phyloP scores from a whole-genome alignment of 2,329 filamentous ascomycete genomes.

The Arachnomyces sp. region DNA sequence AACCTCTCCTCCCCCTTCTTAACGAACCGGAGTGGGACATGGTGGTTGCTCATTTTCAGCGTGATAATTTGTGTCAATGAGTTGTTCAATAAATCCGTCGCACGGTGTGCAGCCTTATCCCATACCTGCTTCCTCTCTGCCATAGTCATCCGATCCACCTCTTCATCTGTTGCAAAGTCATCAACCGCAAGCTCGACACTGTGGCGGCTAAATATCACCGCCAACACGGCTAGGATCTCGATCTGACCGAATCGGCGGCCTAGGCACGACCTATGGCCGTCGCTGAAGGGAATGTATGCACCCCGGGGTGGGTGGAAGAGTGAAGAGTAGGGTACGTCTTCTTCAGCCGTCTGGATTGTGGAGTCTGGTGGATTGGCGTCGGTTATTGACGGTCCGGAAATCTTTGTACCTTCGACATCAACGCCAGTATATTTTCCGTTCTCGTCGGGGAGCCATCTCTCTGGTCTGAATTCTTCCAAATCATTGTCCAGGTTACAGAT shows the following conservation, averaged over 20 bases:
- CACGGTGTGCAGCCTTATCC: conserved; percentile 50
- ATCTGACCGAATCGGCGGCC: conserved; percentile 50
- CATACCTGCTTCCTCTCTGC: conserved; percentile 48
- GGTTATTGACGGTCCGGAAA: background rate
- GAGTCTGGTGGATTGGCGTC: conserved; percentile 45
- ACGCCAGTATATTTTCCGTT: conserved; percentile 10
- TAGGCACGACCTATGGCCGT: conserved; percentile 48
- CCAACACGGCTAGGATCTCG: conserved; percentile 47
- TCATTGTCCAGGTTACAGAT: conserved; percentile 40
- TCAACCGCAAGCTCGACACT: conserved; percentile 64
- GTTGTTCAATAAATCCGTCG: conserved; percentile 43
- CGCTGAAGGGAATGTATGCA: conserved; percentile 49
- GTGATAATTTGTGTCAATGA: conserved; percentile 59
- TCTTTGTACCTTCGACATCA: conserved; percentile 19
- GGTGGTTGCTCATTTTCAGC: conserved; percentile 56
- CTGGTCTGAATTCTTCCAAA: conserved; percentile 59
- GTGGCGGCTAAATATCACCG: conserved; percentile 47
- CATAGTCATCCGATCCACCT: conserved; percentile 45
- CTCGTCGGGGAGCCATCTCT: conserved; percentile 56
- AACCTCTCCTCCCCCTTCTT: conserved; percentile 64
- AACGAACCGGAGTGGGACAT: conserved; percentile 60
- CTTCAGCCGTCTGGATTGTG: conserved; percentile 51
- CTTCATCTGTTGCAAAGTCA: conserved; percentile 46
- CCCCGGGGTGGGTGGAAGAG: conserved; percentile 51
- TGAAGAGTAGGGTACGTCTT: conserved; percentile 36